A percentile compares a stretch with the other conserved stretches of the same genome.
Evolutionary conservation across 495 filamentous ascomycete genomes (phyloP).

Genomic region (Endocarpon pusillum): DNA sequence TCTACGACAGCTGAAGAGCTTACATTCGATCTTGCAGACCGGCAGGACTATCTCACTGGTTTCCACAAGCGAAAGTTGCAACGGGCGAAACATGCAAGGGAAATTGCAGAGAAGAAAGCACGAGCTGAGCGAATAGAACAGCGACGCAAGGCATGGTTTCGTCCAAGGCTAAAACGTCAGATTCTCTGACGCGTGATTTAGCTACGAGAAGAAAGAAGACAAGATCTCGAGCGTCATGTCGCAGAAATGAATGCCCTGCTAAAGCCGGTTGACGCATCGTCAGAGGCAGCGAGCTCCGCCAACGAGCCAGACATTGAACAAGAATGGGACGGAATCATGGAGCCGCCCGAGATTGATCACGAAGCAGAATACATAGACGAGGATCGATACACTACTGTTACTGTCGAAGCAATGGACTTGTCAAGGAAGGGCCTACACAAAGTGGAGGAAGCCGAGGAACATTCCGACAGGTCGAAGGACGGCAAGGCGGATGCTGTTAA

Average conservation of each 20-base stretch:
- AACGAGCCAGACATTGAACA: constrained; percentile 15
- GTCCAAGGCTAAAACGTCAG: constrained; percentile 1
- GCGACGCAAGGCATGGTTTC: constrained; percentile 47
- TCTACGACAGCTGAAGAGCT: constrained; percentile 51
- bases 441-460: constrained; percentile 26
- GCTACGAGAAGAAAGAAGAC: constrained; percentile 64
- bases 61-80: constrained; percentile 91
- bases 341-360: constrained; percentile 45
- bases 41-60: constrained; percentile 76
- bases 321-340: constrained; percentile 46
- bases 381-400: constrained; percentile 86
- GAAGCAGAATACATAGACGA: constrained; percentile 96
- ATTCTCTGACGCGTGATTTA: constrained; percentile 15
- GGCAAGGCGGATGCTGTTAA: constrained; percentile 10
- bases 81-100: constrained; percentile 67
- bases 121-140: constrained; percentile 53
- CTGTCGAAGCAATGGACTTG: constrained; percentile 75
- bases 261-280: too few species aligned
- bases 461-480: constrained; percentile 25
- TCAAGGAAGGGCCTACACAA: constrained; percentile 51
- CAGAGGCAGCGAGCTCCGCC: not conserved
- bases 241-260: constrained; percentile 47
- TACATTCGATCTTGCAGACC: constrained; percentile 58
- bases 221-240: constrained; percentile 64
- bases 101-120: constrained; percentile 51